Evolutionary conservation across 2,329 filamentous ascomycete genomes (phyloP).

Genomic region (Pseudogymnoascus sp.): DNA sequence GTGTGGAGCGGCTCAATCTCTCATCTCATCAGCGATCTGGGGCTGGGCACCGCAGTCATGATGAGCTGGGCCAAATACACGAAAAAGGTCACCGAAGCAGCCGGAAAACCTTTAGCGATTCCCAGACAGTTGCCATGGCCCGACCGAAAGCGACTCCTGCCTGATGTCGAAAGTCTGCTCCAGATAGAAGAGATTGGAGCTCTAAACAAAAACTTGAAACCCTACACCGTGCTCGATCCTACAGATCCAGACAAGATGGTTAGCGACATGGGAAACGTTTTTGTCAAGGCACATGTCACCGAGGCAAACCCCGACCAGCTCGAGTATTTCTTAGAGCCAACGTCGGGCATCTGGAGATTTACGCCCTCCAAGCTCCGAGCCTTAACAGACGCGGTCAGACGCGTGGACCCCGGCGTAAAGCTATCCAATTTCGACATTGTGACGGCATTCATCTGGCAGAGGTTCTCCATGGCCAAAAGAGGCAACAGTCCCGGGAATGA

Average conservation of each 20-base stretch:
- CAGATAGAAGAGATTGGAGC: background rate
- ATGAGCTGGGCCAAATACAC: background rate
- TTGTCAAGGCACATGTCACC: slow-evolving; percentile 4
- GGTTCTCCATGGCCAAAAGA: background rate
- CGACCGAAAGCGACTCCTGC: background rate
- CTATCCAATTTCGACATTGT: background rate
- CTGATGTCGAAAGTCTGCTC: background rate
- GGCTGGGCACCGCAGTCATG: background rate
- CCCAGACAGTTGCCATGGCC: slow-evolving; percentile 2
- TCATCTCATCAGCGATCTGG: slow-evolving; percentile 1
- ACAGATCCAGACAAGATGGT: slow-evolving; percentile 4
- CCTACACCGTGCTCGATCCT: background rate
- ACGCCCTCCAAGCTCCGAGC: background rate
- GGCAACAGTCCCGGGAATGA: background rate
- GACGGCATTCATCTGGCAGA: slow-evolving; percentile 5
- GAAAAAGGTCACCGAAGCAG: background rate
- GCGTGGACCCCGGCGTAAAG: background rate
- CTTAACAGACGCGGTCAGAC: background rate
- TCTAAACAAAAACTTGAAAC: background rate
- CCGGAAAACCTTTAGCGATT: background rate
- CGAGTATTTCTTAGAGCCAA: background rate
- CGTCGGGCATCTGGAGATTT: background rate
- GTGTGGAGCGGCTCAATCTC: background rate
- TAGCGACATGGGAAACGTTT: background rate
- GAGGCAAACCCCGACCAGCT: slow-evolving; percentile 1